Percentiles rank a stretch among this genome's conserved stretches.
Evolutionary conservation across 2,329 filamentous ascomycete genomes (phyloP).

Genomic region (Ceratocystis alfenasii): DNA sequence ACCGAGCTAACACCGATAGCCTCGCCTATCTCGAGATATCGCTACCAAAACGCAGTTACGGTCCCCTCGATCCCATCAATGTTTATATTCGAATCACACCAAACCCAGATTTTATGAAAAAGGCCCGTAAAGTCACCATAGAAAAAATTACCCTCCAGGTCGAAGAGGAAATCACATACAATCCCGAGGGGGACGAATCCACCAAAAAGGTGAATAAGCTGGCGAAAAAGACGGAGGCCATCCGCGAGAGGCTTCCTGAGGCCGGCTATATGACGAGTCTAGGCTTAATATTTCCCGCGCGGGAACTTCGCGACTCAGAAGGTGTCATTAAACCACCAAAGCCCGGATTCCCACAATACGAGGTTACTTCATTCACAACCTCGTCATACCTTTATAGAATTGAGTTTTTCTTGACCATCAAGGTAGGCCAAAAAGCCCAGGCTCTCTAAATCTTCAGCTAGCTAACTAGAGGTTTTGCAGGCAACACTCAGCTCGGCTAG

Average conservation of each 20-base stretch:
- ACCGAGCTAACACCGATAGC: constrained; percentile 76
- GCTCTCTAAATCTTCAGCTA: constrained; percentile 19
- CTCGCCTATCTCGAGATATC: constrained; percentile 85
- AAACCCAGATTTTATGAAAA: constrained; percentile 81
- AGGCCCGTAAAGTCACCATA: constrained; percentile 84
- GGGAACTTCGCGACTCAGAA: constrained; percentile 75
- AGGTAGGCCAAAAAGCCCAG: constrained; percentile 46
- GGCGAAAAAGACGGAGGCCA: constrained; percentile 67
- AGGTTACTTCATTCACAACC: constrained; percentile 83
- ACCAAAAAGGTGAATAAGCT: constrained; percentile 80
- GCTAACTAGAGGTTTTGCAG: constrained; percentile 51
- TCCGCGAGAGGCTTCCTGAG: constrained; percentile 78
- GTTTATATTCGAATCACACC: constrained; percentile 91
- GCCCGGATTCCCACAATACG: constrained; percentile 77
- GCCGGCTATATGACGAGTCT: constrained; percentile 88
- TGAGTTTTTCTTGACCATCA: constrained; percentile 89
- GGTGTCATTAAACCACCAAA: constrained; percentile 78
- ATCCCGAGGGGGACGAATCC: constrained; percentile 92
- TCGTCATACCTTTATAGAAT: constrained; percentile 94
- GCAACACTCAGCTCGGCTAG: constrained; percentile 59
- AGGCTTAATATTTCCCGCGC: constrained; percentile 78
- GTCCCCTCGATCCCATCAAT: constrained; percentile 84
- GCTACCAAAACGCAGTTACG: constrained; percentile 90
- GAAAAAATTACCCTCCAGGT: constrained; percentile 87
- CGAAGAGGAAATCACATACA: constrained; percentile 97